Base-by-base conservation (phyloP, 2,329 filamentous ascomycete genomes). In the Zymoseptoria passerinii region DNA sequence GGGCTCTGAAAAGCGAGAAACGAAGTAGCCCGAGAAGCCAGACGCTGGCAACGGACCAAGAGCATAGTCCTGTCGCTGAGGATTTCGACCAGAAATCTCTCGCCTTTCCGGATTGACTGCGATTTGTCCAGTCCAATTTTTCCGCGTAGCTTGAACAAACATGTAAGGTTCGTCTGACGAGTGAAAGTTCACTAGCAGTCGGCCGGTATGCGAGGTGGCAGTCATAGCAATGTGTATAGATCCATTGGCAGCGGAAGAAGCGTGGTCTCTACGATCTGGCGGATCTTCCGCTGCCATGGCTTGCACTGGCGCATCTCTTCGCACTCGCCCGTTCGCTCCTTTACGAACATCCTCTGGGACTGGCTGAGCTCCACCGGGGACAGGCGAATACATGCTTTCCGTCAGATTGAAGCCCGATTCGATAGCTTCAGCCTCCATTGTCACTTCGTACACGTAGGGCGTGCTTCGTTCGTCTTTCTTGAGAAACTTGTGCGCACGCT, bases 361-460 rank as follows among this genome's bases (percentile, higher is more conserved):
- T 29, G 61, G 64, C 55, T 73, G 75, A 27, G 72, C 76, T 57
- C 73, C 76, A 1, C 74, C 76, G 4, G 73, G 76, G 49, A 75
- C 75, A 9, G 70, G 76, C 28, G 68, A 73, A 59, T 64, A 70
- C 10, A 68, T 63, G 40, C 65, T 68, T 57, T 71, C 69, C 3
- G 68, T 72, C 53, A 69, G 48, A 60, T 71, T 70, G 7, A 51
- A n/a, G 4, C 68, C 70, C 49, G 66, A 66, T 4, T 65, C 64
- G 1, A 68, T 67, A 18, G 66, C 64, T 53, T 67, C 64, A 0
- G 73, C 75, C 59, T 78, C 70, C 8, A 79, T 66, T 6, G 71
- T 60, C 0, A 77, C 72, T 58, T 79, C 75, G 61, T 80, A 79
- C 4, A 79, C 72, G 60, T 79, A 79, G 0, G 77, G 69, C 6